Conservation (phyloP, 1,284 basidiomycete species). For the Rhodotorula sp. region DNA sequence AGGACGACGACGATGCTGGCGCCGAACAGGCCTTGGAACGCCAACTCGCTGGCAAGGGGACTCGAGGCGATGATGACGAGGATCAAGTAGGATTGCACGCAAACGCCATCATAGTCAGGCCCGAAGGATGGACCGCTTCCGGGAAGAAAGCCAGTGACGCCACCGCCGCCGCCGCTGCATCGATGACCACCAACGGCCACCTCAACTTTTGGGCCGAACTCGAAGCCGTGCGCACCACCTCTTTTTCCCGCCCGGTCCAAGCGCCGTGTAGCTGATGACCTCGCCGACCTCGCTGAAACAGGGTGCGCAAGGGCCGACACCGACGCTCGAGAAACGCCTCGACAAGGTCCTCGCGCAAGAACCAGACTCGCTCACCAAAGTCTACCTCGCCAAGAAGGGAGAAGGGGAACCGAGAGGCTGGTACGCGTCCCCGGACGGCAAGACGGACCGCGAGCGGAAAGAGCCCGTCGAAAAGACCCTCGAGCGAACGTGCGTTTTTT, state of each 20-base stretch:
- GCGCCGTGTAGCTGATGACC: too few relatives aligned
- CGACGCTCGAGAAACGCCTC: constrained; percentile 5
- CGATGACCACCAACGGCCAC: constrained; percentile 33
- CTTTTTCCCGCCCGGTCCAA: too few relatives aligned
- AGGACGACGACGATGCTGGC: constrained; percentile 30
- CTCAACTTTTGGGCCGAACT: constrained; percentile 45
- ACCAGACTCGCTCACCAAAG: constrained; percentile 38
- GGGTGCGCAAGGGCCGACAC: neutral
- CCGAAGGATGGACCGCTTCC: neutral
- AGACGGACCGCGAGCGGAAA: constrained; percentile 38
- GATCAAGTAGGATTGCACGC: neutral
- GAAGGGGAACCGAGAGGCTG: constrained; percentile 41
- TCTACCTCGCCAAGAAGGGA: constrained; percentile 42
- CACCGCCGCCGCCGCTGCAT: constrained; percentile 7
- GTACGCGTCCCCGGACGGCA: constrained; percentile 41
- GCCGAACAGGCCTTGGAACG: constrained; percentile 39
- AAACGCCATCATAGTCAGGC: neutral
- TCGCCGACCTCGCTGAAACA: neutral
- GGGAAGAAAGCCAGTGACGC: constrained; percentile 4
- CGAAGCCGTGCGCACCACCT: constrained; percentile 28
- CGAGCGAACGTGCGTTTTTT: constrained; percentile 36
- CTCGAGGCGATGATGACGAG: neutral
- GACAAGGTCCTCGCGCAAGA: constrained; percentile 30
- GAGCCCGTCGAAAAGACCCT: constrained; percentile 38
- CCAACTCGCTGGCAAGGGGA: constrained; percentile 33